Evolutionary conservation across 1,284 basidiomycete species (phyloP), one percentile per base, ranked within the genome.

Genomic region (Rhodotorula sp.): DNA sequence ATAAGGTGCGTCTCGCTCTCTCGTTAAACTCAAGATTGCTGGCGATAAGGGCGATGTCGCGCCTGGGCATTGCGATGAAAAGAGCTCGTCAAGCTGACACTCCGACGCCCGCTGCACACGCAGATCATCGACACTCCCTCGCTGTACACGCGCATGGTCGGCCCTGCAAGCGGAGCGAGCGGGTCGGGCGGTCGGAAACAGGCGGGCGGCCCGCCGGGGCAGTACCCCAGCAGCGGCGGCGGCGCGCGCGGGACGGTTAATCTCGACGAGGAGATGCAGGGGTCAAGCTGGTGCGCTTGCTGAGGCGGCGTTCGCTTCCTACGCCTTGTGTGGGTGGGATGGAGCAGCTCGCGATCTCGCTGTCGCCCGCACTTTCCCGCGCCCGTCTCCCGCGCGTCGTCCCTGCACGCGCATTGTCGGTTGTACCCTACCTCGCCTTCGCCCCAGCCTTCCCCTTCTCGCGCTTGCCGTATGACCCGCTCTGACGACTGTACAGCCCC

Each of bases 1-100:
- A 87, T 78, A 85, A 86, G 82, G 84, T 84, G 61, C 71, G 81
- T 76, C n/a, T 5, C n/a, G 15, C 1, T 21, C 34, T 36, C 53
- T 32, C 29, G 3, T 21, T 17, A 6, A 2, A 29, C 1, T 0
- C 1, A 19, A 10, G 17, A 15, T 29, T 10, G 27, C 22, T 21
- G 21, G 34, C 8, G 10, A 21, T 17, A 19, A 9, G 21, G 17
- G 34, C 54, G 3, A 6, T 6, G 19, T 25, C 34, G 29, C n/a
- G 21, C 53, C 17, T 29, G 15, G n/a, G n/a, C n/a, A n/a, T n/a
- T n/a, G n/a, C n/a, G n/a, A n/a, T n/a, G n/a, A n/a, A n/a, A n/a
- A n/a, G n/a, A n/a, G n/a, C n/a, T n/a, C n/a, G 4, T 54, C 53
- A 13, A 50, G 48, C 48, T 50, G 27, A 50, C 48, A n/a, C n/a